Evolutionary conservation across 2,329 filamentous ascomycete species (phyloP).

Genomic region (Alternaria postmessia): DNA sequence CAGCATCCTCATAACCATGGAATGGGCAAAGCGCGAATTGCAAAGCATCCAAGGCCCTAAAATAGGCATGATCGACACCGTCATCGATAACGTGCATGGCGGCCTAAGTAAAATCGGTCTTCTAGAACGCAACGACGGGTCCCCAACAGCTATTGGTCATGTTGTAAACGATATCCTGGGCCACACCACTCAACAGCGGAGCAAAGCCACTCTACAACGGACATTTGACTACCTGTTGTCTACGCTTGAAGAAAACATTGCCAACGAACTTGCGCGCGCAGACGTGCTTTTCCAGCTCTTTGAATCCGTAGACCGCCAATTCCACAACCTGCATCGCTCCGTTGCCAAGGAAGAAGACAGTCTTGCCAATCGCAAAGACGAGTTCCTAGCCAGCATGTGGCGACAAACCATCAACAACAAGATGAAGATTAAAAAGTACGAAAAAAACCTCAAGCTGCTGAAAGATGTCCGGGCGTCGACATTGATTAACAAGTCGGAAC

Average conservation of each 20-base stretch:
- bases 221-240: constrained; percentile 88
- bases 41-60: constrained; percentile 54
- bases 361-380: constrained; percentile 81
- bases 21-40: constrained; percentile 90
- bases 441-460: constrained; percentile 85
- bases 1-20: constrained; percentile 91
- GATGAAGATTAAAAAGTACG: constrained; percentile 82
- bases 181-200: constrained; percentile 80
- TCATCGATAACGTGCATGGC: constrained; percentile 84
- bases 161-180: constrained; percentile 79
- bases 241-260: constrained; percentile 88
- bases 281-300: constrained; percentile 87
- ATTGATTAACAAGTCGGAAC: constrained; percentile 83
- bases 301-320: constrained; percentile 88
- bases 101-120: constrained; percentile 69
- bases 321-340: constrained; percentile 84
- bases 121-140: constrained; percentile 48
- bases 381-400: constrained; percentile 86
- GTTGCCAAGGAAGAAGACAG: constrained; percentile 83
- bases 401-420: constrained; percentile 82
- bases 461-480: constrained; percentile 82
- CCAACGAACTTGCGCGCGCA: constrained; percentile 81
- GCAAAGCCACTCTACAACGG: constrained; percentile 79
- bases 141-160: constrained; percentile 73
- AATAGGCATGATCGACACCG: constrained; percentile 70